These are phyloP conservation scores for Penicillium chermesinum DNA, from an alignment of 495 filamentous ascomycete species.

Conservation along the genomic window DNA sequence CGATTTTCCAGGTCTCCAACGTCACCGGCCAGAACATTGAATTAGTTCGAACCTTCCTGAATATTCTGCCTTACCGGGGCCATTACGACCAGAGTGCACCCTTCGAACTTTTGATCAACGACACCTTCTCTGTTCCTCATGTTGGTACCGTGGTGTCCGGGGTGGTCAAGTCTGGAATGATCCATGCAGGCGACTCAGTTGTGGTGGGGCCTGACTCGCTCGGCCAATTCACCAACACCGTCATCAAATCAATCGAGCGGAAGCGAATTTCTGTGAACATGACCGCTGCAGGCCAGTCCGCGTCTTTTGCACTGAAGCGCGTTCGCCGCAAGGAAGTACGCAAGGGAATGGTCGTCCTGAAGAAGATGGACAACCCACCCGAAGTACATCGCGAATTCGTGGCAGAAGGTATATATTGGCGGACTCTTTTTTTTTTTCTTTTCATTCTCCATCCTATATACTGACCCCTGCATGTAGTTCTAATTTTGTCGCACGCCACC, in stretches of 20 bases:
- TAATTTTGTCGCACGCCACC: slow-evolving; percentile 95
- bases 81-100: slow-evolving; percentile 83
- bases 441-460: no score
- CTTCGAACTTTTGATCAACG: slow-evolving; percentile 95
- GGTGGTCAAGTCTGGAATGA: slow-evolving; percentile 76
- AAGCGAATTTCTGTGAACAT: slow-evolving; percentile 89
- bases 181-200: slow-evolving; percentile 86
- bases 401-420: slow-evolving; percentile 85
- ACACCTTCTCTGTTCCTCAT: slow-evolving; percentile 98
- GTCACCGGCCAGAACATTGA: slow-evolving; percentile 85
- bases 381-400: slow-evolving; percentile 92
- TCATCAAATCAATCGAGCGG: slow-evolving; percentile 87
- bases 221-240: slow-evolving; percentile 86
- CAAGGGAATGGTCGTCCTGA: slow-evolving; percentile 96
- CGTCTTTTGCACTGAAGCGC: slow-evolving; percentile 82
- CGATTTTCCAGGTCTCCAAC: slow-evolving; percentile 97
- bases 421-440: no score
- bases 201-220: slow-evolving; percentile 88
- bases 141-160: slow-evolving; percentile 95
- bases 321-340: slow-evolving; percentile 88
- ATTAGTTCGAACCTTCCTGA: slow-evolving; percentile 82
- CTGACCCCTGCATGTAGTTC: slow-evolving; percentile 59
- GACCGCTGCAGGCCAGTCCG: slow-evolving; percentile 86
- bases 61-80: slow-evolving; percentile 92
- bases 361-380: slow-evolving; percentile 65